Evolutionary conservation across 1,284 basidiomycete genomes (phyloP), one percentile per base, ranked within the genome.

Genomic region (Porodaedalea pini): DNA sequence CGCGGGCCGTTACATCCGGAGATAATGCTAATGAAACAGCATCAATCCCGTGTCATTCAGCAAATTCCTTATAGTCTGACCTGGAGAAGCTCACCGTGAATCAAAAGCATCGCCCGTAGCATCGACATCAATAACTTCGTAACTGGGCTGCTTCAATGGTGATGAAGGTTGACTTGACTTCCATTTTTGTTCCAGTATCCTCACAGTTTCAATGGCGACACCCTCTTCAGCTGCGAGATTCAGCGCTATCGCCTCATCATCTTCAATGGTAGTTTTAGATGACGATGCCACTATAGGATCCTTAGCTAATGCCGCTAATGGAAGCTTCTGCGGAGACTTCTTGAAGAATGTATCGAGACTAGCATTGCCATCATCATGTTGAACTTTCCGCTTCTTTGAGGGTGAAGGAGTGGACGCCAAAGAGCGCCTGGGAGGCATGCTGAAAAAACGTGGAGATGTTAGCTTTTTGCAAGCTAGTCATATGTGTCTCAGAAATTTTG

Each of bases 351-450:
- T 48, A 23, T 61, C 59, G 25, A 61, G 37, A 32, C 36, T 57
- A 25, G 51, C 56, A n/a, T 49, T 34, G 34, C 25, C 29, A 19
- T n/a, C 49, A 29, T 52, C 8, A 19, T 31, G 23, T 29, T 57
- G 50, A 13, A 37, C 36, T 25, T 57, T 60, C 27, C 50, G 32
- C 51, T 56, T 61, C 51, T 61, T 57, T 45, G 44, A n/a, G n/a
- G 50, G 51, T 15, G 50, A 57, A 44, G 59, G 71, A 66, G n/a
- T 34, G 64, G 64, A 7, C 64, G 64, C 32, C 63, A 64, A 15
- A 63, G 59, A 13, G 13, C 67, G 71, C 62, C 68, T 73, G 69
- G 43, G 74, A 70, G 60, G 74, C 69, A 52, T 74, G 69, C 63
- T 70, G 32, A n/a, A n/a, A 29, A 31, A 47, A 15, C 34, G 4